Evolutionary conservation across 441 rosid species (phyloP).

Genomic region (Erodium moschatum): DNA sequence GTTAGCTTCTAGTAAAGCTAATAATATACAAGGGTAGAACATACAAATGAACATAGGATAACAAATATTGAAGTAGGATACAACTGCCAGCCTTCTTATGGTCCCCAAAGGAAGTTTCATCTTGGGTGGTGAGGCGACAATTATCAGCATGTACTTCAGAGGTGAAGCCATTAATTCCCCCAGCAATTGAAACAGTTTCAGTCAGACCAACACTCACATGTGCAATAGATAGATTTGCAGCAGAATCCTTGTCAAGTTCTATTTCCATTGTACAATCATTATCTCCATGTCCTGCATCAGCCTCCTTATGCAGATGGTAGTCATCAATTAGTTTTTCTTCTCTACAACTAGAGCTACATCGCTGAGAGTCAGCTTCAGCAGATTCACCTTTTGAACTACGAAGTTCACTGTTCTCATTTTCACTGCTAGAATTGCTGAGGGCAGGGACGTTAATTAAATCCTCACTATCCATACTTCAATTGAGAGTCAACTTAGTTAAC

Average conservation of each 20-base stretch:
- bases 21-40: too few species aligned
- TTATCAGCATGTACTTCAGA: constrained; percentile 23
- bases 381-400: constrained; percentile 26
- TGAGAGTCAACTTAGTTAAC: constrained; percentile 11
- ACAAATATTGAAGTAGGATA: constrained; percentile 41
- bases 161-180: constrained; percentile 25
- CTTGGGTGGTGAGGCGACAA: constrained; percentile 25
- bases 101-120: constrained; percentile 19
- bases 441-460: constrained; percentile 28
- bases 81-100: constrained; percentile 33
- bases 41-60: constrained; percentile 9
- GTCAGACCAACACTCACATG: constrained; percentile 32
- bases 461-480: constrained; percentile 36
- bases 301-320: constrained; percentile 26
- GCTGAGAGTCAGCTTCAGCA: constrained; percentile 28
- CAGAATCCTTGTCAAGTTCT: constrained; percentile 37
- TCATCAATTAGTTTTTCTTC: constrained; percentile 13
- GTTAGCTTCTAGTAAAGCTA: constrained; percentile 11
- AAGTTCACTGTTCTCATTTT: constrained; percentile 29
- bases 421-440: constrained; percentile 19
- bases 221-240: constrained; percentile 29
- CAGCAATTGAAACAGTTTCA: constrained; percentile 33
- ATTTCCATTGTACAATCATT: constrained; percentile 25
- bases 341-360: constrained; percentile 23
- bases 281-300: constrained; percentile 28